Percentiles rank a stretch among this genome's conserved stretches.
Evolutionary conservation across 768 basidiomycete species (phyloP).

Genomic region (Artomyces pyxidatus): DNA sequence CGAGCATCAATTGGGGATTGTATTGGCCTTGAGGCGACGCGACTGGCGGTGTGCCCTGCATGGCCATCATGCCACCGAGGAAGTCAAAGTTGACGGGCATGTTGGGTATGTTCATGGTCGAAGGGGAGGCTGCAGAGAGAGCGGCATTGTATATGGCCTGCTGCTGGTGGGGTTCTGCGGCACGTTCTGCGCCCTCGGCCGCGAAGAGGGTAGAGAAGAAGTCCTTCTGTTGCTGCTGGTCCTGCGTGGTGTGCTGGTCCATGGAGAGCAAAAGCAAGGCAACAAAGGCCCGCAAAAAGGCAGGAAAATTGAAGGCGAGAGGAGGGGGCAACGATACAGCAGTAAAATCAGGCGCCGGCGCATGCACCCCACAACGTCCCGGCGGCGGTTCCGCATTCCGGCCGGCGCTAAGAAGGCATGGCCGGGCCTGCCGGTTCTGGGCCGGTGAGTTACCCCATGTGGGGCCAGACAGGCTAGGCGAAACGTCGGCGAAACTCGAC

Average conservation of each 20-base stretch:
- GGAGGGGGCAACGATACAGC: no score
- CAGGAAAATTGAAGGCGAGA: no score
- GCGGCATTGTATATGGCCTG: slow-evolving; percentile 14
- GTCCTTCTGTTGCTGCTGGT: slow-evolving; percentile 20
- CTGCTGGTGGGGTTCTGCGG: slow-evolving; percentile 9
- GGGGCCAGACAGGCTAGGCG: no score
- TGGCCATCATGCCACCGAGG: slow-evolving; percentile 43
- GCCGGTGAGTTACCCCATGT: no score
- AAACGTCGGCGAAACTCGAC: no score
- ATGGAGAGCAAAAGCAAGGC: no score
- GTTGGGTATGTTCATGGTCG: slow-evolving; percentile 17
- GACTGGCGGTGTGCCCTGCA: slow-evolving; percentile 27
- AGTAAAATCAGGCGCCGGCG: no score
- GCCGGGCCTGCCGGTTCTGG: no score
- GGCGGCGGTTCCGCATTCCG: no score
- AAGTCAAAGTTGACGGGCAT: slow-evolving; percentile 35
- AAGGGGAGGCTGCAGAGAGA: slow-evolving; percentile 4
- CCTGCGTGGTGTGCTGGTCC: slow-evolving; percentile 1
- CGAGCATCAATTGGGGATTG: slow-evolving; percentile 45
- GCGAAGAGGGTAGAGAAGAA: slow-evolving; percentile 23
- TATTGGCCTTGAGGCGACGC: slow-evolving; percentile 20
- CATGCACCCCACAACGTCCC: no score
- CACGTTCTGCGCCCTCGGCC: slow-evolving; percentile 10
- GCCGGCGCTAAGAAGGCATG: no score
- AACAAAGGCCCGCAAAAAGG: no score